phyloP scores from a whole-genome alignment of 1,284 basidiomycete genomes.

The Chalciporus sp. region DNA sequence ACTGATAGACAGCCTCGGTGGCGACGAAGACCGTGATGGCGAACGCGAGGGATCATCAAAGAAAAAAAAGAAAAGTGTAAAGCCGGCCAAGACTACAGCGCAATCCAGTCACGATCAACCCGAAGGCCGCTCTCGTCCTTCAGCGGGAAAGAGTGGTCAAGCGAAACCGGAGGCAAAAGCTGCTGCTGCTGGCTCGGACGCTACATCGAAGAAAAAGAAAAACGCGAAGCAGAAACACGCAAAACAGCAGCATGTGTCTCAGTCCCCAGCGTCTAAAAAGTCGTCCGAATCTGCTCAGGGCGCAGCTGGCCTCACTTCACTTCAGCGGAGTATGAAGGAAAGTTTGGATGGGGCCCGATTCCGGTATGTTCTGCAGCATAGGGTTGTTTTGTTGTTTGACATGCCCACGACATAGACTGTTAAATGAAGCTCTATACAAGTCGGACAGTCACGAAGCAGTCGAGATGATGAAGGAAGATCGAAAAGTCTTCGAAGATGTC shows the following conservation, averaged over 20 bases:
- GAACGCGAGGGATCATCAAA: slow-evolving; percentile 16
- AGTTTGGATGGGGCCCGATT: slow-evolving; percentile 85
- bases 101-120: slow-evolving; percentile 22
- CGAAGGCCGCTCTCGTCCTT: not conserved
- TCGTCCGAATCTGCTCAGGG: slow-evolving; percentile 11
- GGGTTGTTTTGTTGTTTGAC: slow-evolving; percentile 8
- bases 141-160: slow-evolving; percentile 3
- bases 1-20: slow-evolving; percentile 65
- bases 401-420: slow-evolving; percentile 54
- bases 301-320: slow-evolving; percentile 54
- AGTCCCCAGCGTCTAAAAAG: slow-evolving; percentile 3
- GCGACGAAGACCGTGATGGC: slow-evolving; percentile 21
- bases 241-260: slow-evolving; percentile 8
- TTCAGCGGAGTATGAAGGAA: slow-evolving; percentile 77
- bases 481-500: slow-evolving; percentile 77
- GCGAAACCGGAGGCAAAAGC: slow-evolving; percentile 2
- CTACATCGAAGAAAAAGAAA: slow-evolving; percentile 15
- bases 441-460: slow-evolving; percentile 74
- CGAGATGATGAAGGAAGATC: slow-evolving; percentile 81
- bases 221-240: slow-evolving; percentile 20
- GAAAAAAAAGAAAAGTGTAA: slow-evolving; percentile 43
- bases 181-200: not conserved
- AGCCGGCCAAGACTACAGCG: slow-evolving; percentile 18
- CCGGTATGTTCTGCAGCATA: slow-evolving; percentile 49
- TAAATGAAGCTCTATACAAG: slow-evolving; percentile 89